Evolutionary conservation across 106 monocot genomes (phyloP).

Genomic region (Allium fistulosum): DNA sequence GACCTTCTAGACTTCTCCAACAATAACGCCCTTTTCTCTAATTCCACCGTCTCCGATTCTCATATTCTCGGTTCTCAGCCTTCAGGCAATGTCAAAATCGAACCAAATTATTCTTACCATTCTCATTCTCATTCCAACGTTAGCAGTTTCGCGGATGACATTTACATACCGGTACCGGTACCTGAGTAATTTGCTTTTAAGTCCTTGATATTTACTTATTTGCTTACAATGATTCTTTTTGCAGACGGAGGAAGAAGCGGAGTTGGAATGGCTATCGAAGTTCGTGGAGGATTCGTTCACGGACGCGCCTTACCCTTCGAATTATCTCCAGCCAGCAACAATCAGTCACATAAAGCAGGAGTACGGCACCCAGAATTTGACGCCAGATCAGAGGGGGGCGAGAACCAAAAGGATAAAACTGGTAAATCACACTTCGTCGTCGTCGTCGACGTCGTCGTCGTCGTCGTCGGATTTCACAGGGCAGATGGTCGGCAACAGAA

Average conservation of each 20-base stretch:
- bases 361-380: neutral
- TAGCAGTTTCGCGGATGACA: constrained; percentile 42
- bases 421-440: constrained; percentile 13
- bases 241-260: constrained; percentile 84
- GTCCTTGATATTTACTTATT: neutral
- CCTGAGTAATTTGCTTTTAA: neutral
- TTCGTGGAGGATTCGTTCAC: constrained; percentile 91
- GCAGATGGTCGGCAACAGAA: neutral
- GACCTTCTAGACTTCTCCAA: constrained; percentile 7
- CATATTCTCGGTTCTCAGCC: neutral
- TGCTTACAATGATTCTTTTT: neutral
- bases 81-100: neutral
- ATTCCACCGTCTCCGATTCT: neutral
- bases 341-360: neutral
- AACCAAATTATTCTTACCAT: neutral
- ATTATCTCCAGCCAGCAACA: neutral
- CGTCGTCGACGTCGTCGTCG: constrained; percentile 52
- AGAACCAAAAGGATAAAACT: constrained; percentile 59
- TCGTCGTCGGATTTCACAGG: constrained; percentile 59
- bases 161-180: constrained; percentile 74
- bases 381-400: constrained; percentile 25
- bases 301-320: constrained; percentile 32
- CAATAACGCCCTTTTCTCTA: neutral
- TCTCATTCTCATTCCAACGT: neutral
- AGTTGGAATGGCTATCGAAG: constrained; percentile 92